Percentiles rank a stretch among this genome's conserved stretches.
phyloP scores from a whole-genome alignment of 208 protist species.

The Trypanosoma congolense region DNA sequence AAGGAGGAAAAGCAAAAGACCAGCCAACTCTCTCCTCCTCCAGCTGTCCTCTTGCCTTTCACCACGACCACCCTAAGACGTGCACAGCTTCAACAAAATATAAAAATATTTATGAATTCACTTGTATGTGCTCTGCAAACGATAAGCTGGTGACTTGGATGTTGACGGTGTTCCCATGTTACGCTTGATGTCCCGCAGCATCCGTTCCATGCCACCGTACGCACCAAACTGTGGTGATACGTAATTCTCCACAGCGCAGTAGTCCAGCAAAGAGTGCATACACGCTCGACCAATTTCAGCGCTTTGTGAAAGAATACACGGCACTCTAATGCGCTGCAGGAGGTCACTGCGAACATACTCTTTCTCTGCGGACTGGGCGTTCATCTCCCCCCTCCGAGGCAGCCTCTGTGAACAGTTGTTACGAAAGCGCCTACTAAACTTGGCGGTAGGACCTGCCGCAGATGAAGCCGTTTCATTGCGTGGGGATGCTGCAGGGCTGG shows the following conservation, averaged over 20 bases:
- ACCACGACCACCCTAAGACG: background rate
- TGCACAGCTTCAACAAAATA: constrained; percentile 1
- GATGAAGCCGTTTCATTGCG: too few species aligned
- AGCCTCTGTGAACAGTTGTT: background rate
- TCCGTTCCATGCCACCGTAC: constrained; percentile 59
- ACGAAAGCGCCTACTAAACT: background rate
- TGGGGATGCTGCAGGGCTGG: background rate
- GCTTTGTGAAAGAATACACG: constrained; percentile 66
- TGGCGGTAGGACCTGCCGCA: background rate
- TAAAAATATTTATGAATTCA: constrained; percentile 30
- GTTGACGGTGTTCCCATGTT: constrained; percentile 19
- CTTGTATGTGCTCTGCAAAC: constrained; percentile 35
- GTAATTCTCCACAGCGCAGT: constrained; percentile 44
- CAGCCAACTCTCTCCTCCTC: background rate
- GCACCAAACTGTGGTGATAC: constrained; percentile 33
- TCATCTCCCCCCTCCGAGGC: background rate
- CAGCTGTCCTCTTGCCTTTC: background rate
- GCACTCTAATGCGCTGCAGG: constrained; percentile 30
- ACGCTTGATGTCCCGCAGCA: constrained; percentile 65
- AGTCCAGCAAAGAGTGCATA: constrained; percentile 70
- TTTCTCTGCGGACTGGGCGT: background rate
- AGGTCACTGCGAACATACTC: background rate
- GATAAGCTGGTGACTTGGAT: constrained; percentile 8
- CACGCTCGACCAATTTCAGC: constrained; percentile 62
- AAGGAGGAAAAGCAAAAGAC: background rate